Conservation (phyloP, 2,329 filamentous ascomycete genomes). For the Ophiostoma pallidulum region DNA sequence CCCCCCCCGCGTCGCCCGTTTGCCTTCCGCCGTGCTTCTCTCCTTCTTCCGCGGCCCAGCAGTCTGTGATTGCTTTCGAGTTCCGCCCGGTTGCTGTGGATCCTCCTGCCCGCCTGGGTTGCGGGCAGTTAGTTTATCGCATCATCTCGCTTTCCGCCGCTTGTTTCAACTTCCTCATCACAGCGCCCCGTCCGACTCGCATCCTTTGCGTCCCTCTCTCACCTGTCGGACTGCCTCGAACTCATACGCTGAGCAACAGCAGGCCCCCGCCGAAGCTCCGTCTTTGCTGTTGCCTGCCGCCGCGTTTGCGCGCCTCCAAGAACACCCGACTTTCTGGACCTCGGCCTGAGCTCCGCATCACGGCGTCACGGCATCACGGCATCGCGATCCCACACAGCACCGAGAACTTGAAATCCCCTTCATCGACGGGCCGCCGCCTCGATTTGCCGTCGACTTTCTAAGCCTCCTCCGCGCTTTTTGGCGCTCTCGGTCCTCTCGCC, state of each 20-base stretch:
- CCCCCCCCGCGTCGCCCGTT: too few relatives aligned
- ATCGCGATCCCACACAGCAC: too few relatives aligned
- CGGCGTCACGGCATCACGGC: too few relatives aligned
- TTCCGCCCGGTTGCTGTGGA: constrained; percentile 10
- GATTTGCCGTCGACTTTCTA: neutral
- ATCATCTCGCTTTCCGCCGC: neutral
- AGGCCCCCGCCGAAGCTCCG: neutral
- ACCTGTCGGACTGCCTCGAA: neutral
- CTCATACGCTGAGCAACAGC: neutral
- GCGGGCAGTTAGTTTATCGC: neutral
- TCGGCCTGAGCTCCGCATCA: neutral
- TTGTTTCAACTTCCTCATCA: neutral
- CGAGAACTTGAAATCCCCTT: too few relatives aligned
- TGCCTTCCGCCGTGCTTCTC: neutral
- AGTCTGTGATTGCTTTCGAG: neutral
- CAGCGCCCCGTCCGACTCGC: neutral
- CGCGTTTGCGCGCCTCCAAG: too few relatives aligned
- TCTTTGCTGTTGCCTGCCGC: neutral
- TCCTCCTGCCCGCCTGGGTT: neutral
- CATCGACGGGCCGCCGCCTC: too few relatives aligned
- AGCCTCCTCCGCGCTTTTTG: neutral
- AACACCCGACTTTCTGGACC: neutral
- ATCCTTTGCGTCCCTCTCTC: neutral
- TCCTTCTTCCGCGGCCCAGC: neutral
- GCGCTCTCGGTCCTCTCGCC: neutral